A percentile compares a stretch with the other conserved stretches of the same genome.
Conservation (phyloP, 2,329 filamentous ascomycete species). For the Drechslerella coelobrocha region DNA sequence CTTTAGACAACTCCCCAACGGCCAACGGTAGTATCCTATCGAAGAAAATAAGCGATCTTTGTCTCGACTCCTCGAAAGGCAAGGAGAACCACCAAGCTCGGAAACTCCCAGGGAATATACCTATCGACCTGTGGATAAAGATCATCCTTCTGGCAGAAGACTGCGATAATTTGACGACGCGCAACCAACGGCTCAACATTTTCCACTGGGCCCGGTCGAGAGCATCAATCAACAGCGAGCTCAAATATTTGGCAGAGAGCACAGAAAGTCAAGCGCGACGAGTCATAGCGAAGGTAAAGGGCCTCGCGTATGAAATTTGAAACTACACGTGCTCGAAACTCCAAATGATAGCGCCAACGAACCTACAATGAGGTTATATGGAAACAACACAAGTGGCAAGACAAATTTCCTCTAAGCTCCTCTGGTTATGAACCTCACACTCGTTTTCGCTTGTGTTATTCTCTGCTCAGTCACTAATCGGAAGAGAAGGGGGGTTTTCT, state of each 20-base stretch:
- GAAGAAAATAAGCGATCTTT: slow-evolving; percentile 9
- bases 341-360: not conserved
- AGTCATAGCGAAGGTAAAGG: slow-evolving; percentile 47
- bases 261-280: slow-evolving; percentile 32
- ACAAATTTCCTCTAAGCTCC: no score
- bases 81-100: not conserved
- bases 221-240: slow-evolving; percentile 22
- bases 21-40: slow-evolving; percentile 11
- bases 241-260: slow-evolving; percentile 37
- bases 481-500: not conserved
- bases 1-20: slow-evolving; percentile 3
- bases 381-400: no score
- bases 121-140: slow-evolving; percentile 37
- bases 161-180: slow-evolving; percentile 18
- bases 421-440: no score
- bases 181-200: slow-evolving; percentile 43
- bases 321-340: no score
- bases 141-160: slow-evolving; percentile 45
- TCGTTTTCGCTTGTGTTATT: not conserved
- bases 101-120: slow-evolving; percentile 30
- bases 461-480: not conserved
- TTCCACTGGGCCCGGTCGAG: slow-evolving; percentile 43
- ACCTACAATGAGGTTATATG: no score
- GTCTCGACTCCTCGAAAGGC: not conserved
- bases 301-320: slow-evolving; percentile 49